phyloP scores from a whole-genome alignment of 1,284 basidiomycete species.

The Neolentinus lepideus region DNA sequence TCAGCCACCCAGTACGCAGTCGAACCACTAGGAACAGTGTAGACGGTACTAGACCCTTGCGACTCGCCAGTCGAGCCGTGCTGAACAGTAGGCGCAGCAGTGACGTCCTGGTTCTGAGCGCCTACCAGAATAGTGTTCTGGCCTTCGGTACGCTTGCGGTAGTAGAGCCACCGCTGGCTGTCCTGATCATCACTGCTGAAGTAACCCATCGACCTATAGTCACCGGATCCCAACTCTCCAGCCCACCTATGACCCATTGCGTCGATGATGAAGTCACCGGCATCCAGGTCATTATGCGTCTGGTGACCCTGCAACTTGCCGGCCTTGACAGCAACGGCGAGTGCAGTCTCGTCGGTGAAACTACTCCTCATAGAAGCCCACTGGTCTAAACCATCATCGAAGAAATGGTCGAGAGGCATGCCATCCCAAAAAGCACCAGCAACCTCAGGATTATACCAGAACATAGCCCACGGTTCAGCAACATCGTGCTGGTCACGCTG shows the following conservation, averaged over 20 bases:
- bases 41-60: constrained; percentile 79
- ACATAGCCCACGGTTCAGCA: constrained; percentile 89
- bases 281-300: constrained; percentile 91
- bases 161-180: constrained; percentile 81
- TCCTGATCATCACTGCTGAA: constrained; percentile 67
- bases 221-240: constrained; percentile 87
- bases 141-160: constrained; percentile 93
- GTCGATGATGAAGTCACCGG: constrained; percentile 93
- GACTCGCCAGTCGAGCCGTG: constrained; percentile 55
- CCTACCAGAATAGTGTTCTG: constrained; percentile 92
- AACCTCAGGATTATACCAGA: constrained; percentile 90
- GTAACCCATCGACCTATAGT: constrained; percentile 72
- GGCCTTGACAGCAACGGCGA: constrained; percentile 87
- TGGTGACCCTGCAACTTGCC: constrained; percentile 75
- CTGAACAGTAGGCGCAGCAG: constrained; percentile 55
- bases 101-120: constrained; percentile 76
- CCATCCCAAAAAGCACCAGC: constrained; percentile 91
- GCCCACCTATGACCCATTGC: constrained; percentile 94
- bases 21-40: constrained; percentile 53
- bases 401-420: constrained; percentile 77
- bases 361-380: constrained; percentile 91
- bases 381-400: constrained; percentile 60
- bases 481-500: constrained; percentile 92
- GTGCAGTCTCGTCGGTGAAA: constrained; percentile 85
- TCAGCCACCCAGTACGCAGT: constrained; percentile 84